phyloP scores from a whole-genome alignment of 139 green algal species.

The Microglena sp. region DNA sequence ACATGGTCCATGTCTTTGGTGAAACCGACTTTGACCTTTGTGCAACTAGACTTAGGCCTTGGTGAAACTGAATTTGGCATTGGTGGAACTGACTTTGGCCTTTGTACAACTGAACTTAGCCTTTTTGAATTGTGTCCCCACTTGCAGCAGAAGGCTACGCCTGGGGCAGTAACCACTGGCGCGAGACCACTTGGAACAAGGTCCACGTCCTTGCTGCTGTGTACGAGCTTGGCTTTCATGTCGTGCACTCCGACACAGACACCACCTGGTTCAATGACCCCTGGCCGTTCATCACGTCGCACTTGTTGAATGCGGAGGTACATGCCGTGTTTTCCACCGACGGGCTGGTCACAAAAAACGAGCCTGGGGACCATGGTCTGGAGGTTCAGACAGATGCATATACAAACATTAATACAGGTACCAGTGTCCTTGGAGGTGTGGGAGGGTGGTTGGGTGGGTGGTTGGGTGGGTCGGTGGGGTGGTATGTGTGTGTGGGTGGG shows the following conservation, averaged over 20 bases:
- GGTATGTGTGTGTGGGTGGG: too few relatives aligned
- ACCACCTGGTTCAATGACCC: slow-evolving; percentile 24
- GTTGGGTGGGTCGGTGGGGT: too few relatives aligned
- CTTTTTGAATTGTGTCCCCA: too few relatives aligned
- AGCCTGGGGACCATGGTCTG: slow-evolving; percentile 9
- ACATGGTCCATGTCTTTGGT: slow-evolving; percentile 23
- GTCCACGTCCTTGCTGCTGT: slow-evolving; percentile 16
- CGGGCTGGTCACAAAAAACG: slow-evolving; percentile 9
- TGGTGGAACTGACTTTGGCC: too few relatives aligned
- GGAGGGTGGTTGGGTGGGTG: too few relatives aligned
- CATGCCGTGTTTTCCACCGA: slow-evolving; percentile 25
- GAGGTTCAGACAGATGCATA: slow-evolving; percentile 11
- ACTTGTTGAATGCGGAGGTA: background rate
- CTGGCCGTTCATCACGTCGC: slow-evolving; percentile 15
- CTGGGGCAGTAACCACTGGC: slow-evolving; percentile 21
- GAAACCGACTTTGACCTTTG: too few relatives aligned
- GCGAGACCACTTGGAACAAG: slow-evolving; percentile 30
- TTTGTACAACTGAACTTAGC: too few relatives aligned
- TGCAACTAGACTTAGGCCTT: too few relatives aligned
- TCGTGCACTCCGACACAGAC: slow-evolving; percentile 24
- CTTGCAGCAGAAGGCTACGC: slow-evolving; percentile 12
- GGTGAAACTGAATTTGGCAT: too few relatives aligned
- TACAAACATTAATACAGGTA: slow-evolving; percentile 38
- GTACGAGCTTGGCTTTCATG: slow-evolving; percentile 21
- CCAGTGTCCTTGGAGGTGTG: too few relatives aligned